A percentile compares a stretch with the other conserved stretches of the same genome.
Evolutionary conservation across 805 yeast genomes (phyloP).

Genomic region (Jamesozyma gamospora): DNA sequence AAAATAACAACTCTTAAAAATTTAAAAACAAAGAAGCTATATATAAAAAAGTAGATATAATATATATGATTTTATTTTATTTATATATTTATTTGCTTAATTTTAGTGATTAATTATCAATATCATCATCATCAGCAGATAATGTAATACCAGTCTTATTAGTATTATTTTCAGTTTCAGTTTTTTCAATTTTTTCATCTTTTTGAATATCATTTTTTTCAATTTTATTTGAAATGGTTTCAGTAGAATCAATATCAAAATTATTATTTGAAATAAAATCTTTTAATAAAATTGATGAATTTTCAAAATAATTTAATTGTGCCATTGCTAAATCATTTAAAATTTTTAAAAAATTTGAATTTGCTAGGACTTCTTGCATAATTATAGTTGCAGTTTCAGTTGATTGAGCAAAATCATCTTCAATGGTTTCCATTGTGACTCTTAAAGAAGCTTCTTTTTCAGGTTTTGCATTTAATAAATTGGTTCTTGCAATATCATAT

Average conservation of each 20-base stretch:
- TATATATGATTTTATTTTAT: neutral
- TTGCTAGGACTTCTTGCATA: conserved; percentile 70
- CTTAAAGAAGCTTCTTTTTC: conserved; percentile 65
- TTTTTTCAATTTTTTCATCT: neutral
- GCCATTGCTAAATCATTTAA: conserved; percentile 63
- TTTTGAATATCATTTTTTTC: neutral
- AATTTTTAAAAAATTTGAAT: conserved; percentile 58
- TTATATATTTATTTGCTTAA: neutral
- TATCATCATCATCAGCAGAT: conserved; percentile 1
- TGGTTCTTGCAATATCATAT: conserved; percentile 68
- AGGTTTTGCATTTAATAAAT: conserved; percentile 39
- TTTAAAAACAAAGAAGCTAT: too few relatives aligned
- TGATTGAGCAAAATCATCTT: conserved; percentile 82
- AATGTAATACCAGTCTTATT: neutral
- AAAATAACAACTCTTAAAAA: too few relatives aligned
- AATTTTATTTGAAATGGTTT: neutral
- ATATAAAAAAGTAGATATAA: too few relatives aligned
- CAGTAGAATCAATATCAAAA: neutral
- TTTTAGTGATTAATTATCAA: neutral
- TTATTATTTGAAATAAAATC: conserved; percentile 34
- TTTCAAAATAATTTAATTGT: conserved; percentile 71
- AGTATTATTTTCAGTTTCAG: too few relatives aligned
- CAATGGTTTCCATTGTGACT: conserved; percentile 71
- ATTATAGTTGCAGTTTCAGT: conserved; percentile 79
- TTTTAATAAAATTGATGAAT: conserved; percentile 57